These are phyloP conservation scores for Coniella lustricola DNA, from an alignment of 2,329 filamentous ascomycete species.

Conservation along the genomic window DNA sequence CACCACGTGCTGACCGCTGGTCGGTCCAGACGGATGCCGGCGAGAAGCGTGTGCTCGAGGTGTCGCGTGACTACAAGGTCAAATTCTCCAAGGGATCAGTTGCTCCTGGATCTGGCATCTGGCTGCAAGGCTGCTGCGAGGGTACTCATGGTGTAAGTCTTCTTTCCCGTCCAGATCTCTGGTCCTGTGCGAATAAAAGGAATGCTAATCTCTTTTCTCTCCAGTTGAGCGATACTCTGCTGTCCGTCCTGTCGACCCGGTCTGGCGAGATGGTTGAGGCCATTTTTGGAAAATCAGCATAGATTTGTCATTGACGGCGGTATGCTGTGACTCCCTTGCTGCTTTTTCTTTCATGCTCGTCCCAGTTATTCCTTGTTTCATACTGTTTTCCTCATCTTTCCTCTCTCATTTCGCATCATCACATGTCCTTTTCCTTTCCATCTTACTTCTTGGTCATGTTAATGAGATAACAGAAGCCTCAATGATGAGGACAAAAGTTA, in stretches of 20 bases:
- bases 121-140: slow-evolving; percentile 92
- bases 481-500: too few relatives aligned
- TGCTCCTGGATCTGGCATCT: slow-evolving; percentile 68
- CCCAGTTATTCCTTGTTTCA: too few relatives aligned
- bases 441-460: neutral
- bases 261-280: slow-evolving; percentile 72
- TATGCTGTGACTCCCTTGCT: neutral
- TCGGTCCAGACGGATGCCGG: slow-evolving; percentile 13
- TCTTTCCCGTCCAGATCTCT: neutral
- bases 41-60: slow-evolving; percentile 47
- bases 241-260: slow-evolving; percentile 69
- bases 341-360: neutral
- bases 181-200: neutral
- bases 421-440: neutral
- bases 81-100: slow-evolving; percentile 63
- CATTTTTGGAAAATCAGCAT: slow-evolving; percentile 50
- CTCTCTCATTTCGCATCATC: neutral
- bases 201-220: slow-evolving; percentile 18
- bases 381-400: neutral
- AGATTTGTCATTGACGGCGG: neutral
- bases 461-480: too few relatives aligned
- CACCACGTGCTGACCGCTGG: slow-evolving; percentile 10
- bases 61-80: slow-evolving; percentile 73
- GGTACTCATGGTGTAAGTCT: slow-evolving; percentile 80
- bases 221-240: slow-evolving; percentile 71